These are phyloP conservation scores for Brassica cretica DNA, from an alignment of 345 rosid species.

Conservation along the genomic window DNA sequence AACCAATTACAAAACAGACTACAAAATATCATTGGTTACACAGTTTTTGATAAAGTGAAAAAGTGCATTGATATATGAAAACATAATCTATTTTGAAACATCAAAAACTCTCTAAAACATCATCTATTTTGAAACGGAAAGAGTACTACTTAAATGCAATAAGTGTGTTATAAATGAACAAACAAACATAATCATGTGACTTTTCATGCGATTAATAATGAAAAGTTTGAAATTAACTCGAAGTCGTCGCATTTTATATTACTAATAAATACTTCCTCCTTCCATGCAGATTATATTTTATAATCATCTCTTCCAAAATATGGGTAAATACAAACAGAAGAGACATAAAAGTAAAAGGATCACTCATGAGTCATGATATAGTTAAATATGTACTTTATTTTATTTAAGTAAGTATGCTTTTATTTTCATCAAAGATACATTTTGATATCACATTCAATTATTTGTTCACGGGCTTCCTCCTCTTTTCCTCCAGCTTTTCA, in stretches of 20 bases:
- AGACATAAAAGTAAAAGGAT: slow-evolving; percentile 6
- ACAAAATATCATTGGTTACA: too few relatives aligned
- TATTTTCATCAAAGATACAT: not conserved
- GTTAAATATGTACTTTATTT: not conserved
- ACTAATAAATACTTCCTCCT: not conserved
- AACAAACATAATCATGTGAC: slow-evolving; percentile 35
- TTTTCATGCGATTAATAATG: slow-evolving; percentile 37
- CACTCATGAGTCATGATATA: not conserved
- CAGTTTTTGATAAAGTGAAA: too few relatives aligned
- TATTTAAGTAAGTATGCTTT: not conserved
- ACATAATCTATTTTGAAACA: too few relatives aligned
- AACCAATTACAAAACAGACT: too few relatives aligned
- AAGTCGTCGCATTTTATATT: slow-evolving; percentile 29
- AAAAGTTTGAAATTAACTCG: slow-evolving; percentile 37
- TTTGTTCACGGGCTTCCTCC: slow-evolving; percentile 31
- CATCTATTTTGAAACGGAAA: too few relatives aligned
- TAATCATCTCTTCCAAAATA: not conserved
- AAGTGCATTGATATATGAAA: too few relatives aligned
- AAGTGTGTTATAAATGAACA: slow-evolving; percentile 21
- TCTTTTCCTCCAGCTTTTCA: slow-evolving; percentile 27
- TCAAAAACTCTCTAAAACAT: too few relatives aligned
- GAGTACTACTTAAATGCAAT: slow-evolving; percentile 11
- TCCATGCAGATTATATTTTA: not conserved
- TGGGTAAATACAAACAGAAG: slow-evolving; percentile 26
- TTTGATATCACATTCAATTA: slow-evolving; percentile 20